phyloP scores from a whole-genome alignment of 371 early-diverging fungal genomes.

The Mucor saturninus region DNA sequence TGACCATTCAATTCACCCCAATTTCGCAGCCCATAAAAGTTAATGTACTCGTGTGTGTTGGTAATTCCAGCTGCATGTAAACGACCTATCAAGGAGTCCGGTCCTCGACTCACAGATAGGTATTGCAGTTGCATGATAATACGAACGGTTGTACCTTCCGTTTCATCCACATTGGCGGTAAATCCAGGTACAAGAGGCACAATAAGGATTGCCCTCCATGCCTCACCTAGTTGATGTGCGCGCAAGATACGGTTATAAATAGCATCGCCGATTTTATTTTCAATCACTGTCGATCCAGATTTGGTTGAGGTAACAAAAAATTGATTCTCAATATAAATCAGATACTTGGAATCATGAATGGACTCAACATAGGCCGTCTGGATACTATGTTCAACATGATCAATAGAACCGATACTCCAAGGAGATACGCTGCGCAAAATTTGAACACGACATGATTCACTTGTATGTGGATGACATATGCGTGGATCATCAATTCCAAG shows the following conservation, averaged over 20 bases:
- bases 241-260: conserved; percentile 75
- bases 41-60: conserved; percentile 64
- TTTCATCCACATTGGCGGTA: conserved; percentile 72
- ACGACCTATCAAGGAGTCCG: conserved; percentile 64
- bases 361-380: conserved; percentile 75
- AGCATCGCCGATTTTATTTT: conserved; percentile 76
- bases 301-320: conserved; percentile 72
- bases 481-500: conserved; percentile 9
- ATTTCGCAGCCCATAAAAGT: conserved; percentile 68
- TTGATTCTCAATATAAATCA: conserved; percentile 88
- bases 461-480: conserved; percentile 27
- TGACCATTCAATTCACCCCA: conserved; percentile 51
- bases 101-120: conserved; percentile 74
- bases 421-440: conserved; percentile 63
- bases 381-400: conserved; percentile 68
- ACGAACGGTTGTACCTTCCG: conserved; percentile 73
- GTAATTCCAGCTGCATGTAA: conserved; percentile 64
- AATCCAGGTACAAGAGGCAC: conserved; percentile 91
- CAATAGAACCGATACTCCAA: conserved; percentile 66
- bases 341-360: conserved; percentile 77
- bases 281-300: conserved; percentile 52
- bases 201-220: conserved; percentile 82
- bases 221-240: conserved; percentile 63
- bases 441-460: conserved; percentile 62
- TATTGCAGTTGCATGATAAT: conserved; percentile 82